Evolutionary conservation across 495 filamentous ascomycete species (phyloP).

Genomic region (Rostrohypoxylon terebratum): DNA sequence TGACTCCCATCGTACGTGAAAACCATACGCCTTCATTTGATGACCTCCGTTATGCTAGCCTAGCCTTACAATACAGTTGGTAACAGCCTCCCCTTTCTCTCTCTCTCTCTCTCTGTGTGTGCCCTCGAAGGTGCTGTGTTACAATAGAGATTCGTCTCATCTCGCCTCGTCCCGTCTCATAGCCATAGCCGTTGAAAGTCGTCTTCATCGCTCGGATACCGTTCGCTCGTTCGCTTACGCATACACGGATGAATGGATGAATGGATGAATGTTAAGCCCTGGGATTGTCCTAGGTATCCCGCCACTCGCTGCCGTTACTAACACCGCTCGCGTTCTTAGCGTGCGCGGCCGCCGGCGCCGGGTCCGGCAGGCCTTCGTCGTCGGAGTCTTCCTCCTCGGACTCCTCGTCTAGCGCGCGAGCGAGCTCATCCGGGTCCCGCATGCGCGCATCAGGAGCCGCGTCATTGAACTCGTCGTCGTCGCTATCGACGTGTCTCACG

Average conservation of each 20-base stretch:
- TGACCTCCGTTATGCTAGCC: constrained; percentile 15
- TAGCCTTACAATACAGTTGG: constrained; percentile 26
- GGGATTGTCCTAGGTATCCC: constrained; percentile 55
- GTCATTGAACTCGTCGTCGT: constrained; percentile 54
- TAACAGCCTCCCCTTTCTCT: constrained; percentile 1
- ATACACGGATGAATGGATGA: no score
- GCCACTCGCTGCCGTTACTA: constrained; percentile 57
- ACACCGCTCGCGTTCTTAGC: constrained; percentile 46
- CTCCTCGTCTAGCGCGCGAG: constrained; percentile 62
- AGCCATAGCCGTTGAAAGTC: neutral
- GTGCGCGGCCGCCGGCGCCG: constrained; percentile 25
- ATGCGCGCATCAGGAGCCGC: constrained; percentile 64
- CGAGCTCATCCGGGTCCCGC: constrained; percentile 68
- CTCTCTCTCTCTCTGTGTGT: neutral
- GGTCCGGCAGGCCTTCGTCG: constrained; percentile 39
- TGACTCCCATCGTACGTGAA: constrained; percentile 32
- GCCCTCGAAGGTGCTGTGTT: neutral
- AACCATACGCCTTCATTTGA: constrained; percentile 21
- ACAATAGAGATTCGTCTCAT: neutral
- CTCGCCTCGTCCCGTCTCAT: neutral
- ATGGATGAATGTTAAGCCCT: neutral
- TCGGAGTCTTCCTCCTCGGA: constrained; percentile 60
- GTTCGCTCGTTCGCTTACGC: neutral
- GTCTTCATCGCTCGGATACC: neutral
- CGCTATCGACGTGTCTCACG: constrained; percentile 14